A percentile compares a stretch with the other conserved stretches of the same genome.
phyloP scores from a whole-genome alignment of 768 basidiomycete species.

The Stropharia rugosoannulata region DNA sequence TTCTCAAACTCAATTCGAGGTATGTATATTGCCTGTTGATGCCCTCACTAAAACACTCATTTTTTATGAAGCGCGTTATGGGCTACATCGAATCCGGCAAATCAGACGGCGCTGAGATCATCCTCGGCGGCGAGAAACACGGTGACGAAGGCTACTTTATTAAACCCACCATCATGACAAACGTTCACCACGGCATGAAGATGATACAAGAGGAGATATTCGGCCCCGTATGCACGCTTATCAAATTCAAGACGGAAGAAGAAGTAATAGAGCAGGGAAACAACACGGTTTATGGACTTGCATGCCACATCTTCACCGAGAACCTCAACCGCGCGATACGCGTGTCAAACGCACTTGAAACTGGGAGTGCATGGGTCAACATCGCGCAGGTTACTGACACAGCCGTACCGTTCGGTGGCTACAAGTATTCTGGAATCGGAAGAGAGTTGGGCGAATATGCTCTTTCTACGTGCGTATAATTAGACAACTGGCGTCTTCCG shows the following conservation, averaged over 20 bases:
- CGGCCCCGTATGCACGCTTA: constrained; percentile 74
- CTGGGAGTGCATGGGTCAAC: constrained; percentile 79
- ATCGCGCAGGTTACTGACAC: constrained; percentile 47
- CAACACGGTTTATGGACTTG: constrained; percentile 83
- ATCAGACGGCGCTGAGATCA: constrained; percentile 65
- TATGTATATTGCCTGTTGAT: constrained; percentile 26
- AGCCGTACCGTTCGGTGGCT: constrained; percentile 80
- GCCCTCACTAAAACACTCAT: neutral
- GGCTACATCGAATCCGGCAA: constrained; percentile 77
- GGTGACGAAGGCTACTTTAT: constrained; percentile 60
- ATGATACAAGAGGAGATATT: constrained; percentile 80
- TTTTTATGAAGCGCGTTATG: constrained; percentile 60
- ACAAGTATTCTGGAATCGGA: constrained; percentile 81
- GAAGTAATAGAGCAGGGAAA: constrained; percentile 78
- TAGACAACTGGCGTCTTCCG: neutral
- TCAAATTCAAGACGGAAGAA: constrained; percentile 71
- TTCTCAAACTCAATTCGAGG: constrained; percentile 65
- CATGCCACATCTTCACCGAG: constrained; percentile 82
- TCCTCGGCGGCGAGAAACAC: constrained; percentile 62
- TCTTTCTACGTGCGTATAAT: constrained; percentile 47
- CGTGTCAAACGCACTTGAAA: constrained; percentile 72
- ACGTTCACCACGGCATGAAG: constrained; percentile 67
- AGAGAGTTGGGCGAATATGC: constrained; percentile 82
- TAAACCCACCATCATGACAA: constrained; percentile 72
- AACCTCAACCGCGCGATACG: constrained; percentile 73